Evolutionary conservation across 2,329 filamentous ascomycete species (phyloP), one percentile per base, ranked within the genome.

Genomic region (Claviceps digitariae): DNA sequence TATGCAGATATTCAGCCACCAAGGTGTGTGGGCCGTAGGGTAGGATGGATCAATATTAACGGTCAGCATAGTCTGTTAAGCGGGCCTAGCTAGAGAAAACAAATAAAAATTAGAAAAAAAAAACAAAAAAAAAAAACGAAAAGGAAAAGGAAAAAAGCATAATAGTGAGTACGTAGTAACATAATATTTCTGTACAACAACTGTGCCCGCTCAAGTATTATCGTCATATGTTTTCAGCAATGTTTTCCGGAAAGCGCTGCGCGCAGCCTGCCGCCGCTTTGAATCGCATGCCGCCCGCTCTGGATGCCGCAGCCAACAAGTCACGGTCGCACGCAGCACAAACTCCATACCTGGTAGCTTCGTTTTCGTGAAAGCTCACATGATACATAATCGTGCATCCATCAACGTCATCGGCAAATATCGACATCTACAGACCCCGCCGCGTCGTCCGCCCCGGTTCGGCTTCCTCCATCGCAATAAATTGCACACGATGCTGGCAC

Each of bases 401-500:
- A 8, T 46, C 44, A 46, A n/a, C 44, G 44, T 46, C 36, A 43
- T 44, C 50, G 13, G 12, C n/a, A n/a, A 41, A 23, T 9, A 29
- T 10, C 17, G 4, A 31, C 29, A 51, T 20, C 50, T 38, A n/a
- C n/a, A 45, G 20, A 20, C 38, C 29, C 9, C 50, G 17, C n/a
- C 41, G 38, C 41, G 29, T 31, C 27, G 17, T 10, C 13, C 15
- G 4, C 29, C 36, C 21, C 6, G 47, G 31, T n/a, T 8, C 34
- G 13, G 23, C 34, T 8, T 7, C 17, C 23, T 10, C 34, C n/a
- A 27, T 12, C 6, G 13, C 25, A 25, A 13, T 50, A 25, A 7
- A 3, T 10, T 23, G 58, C 21, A 67, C 57, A 48, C 52, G 54
- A 84, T 84, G 76, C 77, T 85, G 59, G 77, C 82, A 49, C 75